Conservation (phyloP, 495 filamentous ascomycete genomes). For the Zalerion maritima region DNA sequence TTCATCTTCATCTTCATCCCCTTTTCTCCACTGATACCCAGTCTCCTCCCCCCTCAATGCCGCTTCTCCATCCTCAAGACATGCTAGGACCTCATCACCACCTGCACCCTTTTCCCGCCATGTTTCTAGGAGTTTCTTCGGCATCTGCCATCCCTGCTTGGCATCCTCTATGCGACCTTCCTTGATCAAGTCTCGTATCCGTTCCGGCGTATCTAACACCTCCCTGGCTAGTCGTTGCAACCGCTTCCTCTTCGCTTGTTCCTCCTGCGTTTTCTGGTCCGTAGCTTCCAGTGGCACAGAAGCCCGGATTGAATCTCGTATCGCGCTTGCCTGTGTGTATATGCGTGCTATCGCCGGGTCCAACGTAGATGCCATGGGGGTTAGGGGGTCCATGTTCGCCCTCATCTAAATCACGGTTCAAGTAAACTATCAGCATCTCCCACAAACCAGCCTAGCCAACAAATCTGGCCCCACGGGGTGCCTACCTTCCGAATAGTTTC, state of each 20-base stretch:
- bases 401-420: slow-evolving; percentile 54
- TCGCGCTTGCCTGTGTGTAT: slow-evolving; percentile 54
- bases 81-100: slow-evolving; percentile 29
- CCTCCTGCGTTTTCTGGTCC: slow-evolving; percentile 21
- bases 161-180: slow-evolving; percentile 49
- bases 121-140: slow-evolving; percentile 31
- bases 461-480: not conserved
- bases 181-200: slow-evolving; percentile 46
- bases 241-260: slow-evolving; percentile 23
- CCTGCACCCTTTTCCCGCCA: slow-evolving; percentile 39
- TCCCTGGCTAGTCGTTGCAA: slow-evolving; percentile 57
- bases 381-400: slow-evolving; percentile 57
- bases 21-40: too few species aligned
- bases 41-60: slow-evolving; percentile 21
- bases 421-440: slow-evolving; percentile 2
- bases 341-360: slow-evolving; percentile 67
- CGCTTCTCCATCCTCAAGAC: slow-evolving; percentile 38
- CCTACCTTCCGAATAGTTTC: slow-evolving; percentile 74
- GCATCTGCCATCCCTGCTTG: slow-evolving; percentile 41
- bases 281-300: slow-evolving; percentile 17
- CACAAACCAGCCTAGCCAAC: slow-evolving; percentile 3
- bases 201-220: slow-evolving; percentile 46
- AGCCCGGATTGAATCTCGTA: slow-evolving; percentile 40
- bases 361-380: slow-evolving; percentile 55
- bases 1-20: too few species aligned